These are phyloP conservation scores for Dendrobium huoshanense DNA, from an alignment of 106 monocot species.

Conservation along the genomic window DNA sequence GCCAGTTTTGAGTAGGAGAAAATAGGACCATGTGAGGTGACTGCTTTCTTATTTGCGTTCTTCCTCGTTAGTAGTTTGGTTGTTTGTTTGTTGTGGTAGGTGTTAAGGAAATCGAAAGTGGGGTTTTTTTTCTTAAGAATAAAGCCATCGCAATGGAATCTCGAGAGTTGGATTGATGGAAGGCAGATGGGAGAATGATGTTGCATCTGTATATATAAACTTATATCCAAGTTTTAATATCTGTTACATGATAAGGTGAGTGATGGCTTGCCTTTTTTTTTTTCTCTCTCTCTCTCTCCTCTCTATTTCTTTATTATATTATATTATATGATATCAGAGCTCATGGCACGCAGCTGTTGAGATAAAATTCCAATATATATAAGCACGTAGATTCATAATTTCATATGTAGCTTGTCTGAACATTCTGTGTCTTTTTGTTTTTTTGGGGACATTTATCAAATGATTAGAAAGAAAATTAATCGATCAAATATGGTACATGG, in stretches of 20 bases:
- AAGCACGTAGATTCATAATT: too few species aligned
- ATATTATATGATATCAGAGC: background rate
- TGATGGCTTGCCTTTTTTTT: conserved; percentile 5
- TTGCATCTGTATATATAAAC: conserved; percentile 16
- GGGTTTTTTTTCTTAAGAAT: background rate
- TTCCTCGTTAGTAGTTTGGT: background rate
- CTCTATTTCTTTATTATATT: background rate
- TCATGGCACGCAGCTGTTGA: background rate
- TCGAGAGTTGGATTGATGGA: background rate
- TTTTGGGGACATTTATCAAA: too few species aligned
- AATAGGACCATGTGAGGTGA: background rate
- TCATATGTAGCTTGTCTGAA: too few species aligned
- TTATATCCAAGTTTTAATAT: background rate
- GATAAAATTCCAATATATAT: too few species aligned
- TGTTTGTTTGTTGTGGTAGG: conserved; percentile 13
- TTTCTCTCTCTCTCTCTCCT: background rate
- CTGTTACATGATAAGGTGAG: conserved; percentile 12
- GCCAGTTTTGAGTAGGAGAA: conserved; percentile 54
- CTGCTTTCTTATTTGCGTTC: conserved; percentile 4
- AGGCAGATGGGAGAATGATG: background rate
- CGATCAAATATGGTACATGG: too few species aligned
- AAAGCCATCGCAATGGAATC: conserved; percentile 10
- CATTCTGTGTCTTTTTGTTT: too few species aligned
- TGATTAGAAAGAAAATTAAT: too few species aligned
- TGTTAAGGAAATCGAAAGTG: conserved; percentile 14